phyloP scores from a whole-genome alignment of 2,329 filamentous ascomycete genomes.

The Penicillium italicum region DNA sequence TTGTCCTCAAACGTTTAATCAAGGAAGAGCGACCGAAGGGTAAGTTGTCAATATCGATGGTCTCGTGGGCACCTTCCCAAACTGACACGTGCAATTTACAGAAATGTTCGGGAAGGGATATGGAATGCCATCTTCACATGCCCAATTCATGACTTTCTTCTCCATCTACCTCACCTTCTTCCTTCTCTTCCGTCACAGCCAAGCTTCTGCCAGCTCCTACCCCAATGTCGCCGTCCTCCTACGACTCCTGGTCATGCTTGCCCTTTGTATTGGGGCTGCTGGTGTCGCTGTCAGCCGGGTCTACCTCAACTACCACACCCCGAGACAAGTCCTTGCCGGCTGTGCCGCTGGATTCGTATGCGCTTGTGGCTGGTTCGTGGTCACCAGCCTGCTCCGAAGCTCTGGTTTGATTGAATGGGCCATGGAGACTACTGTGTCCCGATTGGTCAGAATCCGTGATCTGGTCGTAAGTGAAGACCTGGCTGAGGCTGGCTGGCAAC shows the following conservation, averaged over 20 bases:
- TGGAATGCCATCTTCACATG: slow-evolving; percentile 94
- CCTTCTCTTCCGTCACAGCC: slow-evolving; percentile 73
- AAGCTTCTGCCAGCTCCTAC: slow-evolving; percentile 47
- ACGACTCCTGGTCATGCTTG: slow-evolving; percentile 56
- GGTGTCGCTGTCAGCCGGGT: slow-evolving; percentile 77
- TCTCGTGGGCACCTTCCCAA: neutral
- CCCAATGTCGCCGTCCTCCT: slow-evolving; percentile 47
- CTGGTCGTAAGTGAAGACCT: slow-evolving; percentile 83
- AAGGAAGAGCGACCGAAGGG: slow-evolving; percentile 84
- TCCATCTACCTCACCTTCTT: slow-evolving; percentile 79
- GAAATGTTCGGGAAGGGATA: slow-evolving; percentile 85
- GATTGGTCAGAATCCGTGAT: slow-evolving; percentile 72
- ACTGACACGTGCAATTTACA: slow-evolving; percentile 26
- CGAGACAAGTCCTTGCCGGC: slow-evolving; percentile 80
- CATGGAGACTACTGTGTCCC: slow-evolving; percentile 62
- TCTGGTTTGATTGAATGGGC: slow-evolving; percentile 69
- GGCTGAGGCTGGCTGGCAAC: slow-evolving; percentile 87
- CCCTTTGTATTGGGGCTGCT: slow-evolving; percentile 59
- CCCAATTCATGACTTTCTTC: slow-evolving; percentile 93
- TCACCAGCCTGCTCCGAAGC: slow-evolving; percentile 64
- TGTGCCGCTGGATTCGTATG: slow-evolving; percentile 65
- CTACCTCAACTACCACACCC: slow-evolving; percentile 91
- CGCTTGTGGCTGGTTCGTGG: slow-evolving; percentile 73
- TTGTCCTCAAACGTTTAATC: slow-evolving; percentile 80
- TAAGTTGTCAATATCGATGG: slow-evolving; percentile 43